Evolutionary conservation across 768 basidiomycete species (phyloP), one percentile per base, ranked within the genome.

Genomic region (Psilocybe azurescens): DNA sequence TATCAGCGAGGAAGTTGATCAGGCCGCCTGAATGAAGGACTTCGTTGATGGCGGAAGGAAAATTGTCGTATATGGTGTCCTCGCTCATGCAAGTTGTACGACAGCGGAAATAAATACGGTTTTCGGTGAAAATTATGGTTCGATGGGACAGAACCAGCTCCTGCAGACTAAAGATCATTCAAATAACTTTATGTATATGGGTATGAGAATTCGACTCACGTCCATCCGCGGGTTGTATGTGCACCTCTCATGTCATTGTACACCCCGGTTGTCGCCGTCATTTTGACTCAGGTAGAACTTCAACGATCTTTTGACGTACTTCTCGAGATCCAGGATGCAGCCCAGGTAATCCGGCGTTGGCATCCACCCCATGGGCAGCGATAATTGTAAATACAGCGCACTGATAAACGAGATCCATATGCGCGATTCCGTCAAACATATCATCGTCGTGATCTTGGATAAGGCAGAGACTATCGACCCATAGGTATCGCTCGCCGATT

Each of bases 401-500:
- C 33, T 54, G 51, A 29, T 53, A 60, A 6, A 60, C 59, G 3
- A 60, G 51, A 47, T 60, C 52, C 59, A 60, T 60, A 29, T 53
- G 39, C 0, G 38, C 24, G 3, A 60, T 54, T 2, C 59, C 59
- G 54, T 54, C 44, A 8, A 54, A 24, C 59, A 60, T 60, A n/a
- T 60, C 59, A 3, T 46, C 59, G 8, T 46, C 28, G 41, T 54
- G 29, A 20, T 60, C 59, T 16, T 60, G 59, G 7, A 60, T 48
- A 4, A 60, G 29, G 29, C 59, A 60, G 10, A 60, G 59, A 18
- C 51, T 60, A 29, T 60, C 59, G 9, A 60, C 53, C 59, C 59
- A 60, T 3, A 60, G 52, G 44, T 60, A 60, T 16, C 59, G 51
- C n/a, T 60, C 59, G 13, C 52, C 52, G 9, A 60, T 53, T 5